Conservation (phyloP, 108 stramenopile species). For the Skeletonema grethae region DNA sequence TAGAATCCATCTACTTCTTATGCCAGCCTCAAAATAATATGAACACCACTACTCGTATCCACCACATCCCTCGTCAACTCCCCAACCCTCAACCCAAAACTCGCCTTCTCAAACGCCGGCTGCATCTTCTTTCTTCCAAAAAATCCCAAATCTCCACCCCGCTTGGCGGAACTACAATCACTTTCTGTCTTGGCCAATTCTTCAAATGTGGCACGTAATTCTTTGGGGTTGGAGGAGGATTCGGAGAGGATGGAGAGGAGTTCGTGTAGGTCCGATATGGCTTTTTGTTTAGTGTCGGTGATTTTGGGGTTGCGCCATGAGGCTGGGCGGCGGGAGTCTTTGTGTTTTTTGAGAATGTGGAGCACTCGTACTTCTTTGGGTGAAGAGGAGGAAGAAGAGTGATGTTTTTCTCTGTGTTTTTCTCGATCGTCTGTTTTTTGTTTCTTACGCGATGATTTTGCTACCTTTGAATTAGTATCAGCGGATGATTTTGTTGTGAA, state of each 20-base stretch:
- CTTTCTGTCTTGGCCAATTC: constrained; percentile 83
- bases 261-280: constrained; percentile 64
- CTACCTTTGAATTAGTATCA: constrained; percentile 15
- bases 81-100: constrained; percentile 81
- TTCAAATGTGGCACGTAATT: constrained; percentile 78
- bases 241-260: constrained; percentile 62
- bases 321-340: constrained; percentile 66
- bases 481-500: neutral
- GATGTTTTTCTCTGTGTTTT: constrained; percentile 6
- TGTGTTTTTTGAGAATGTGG: constrained; percentile 89
- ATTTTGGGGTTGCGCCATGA: constrained; percentile 78
- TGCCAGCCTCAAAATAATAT: constrained; percentile 78
- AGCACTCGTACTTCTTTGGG: constrained; percentile 81
- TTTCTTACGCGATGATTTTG: constrained; percentile 12
- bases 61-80: constrained; percentile 78
- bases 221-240: constrained; percentile 45
- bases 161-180: constrained; percentile 82
- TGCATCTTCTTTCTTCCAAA: constrained; percentile 85
- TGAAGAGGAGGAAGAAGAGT: constrained; percentile 4
- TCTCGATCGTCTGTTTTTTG: constrained; percentile 13
- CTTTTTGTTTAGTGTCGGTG: constrained; percentile 73
- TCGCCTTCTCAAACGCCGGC: constrained; percentile 76
- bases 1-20: neutral
- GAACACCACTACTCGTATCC: constrained; percentile 83
- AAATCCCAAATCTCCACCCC: constrained; percentile 85